A percentile compares a stretch with the other conserved stretches of the same genome.
Conservation (phyloP, 805 yeast genomes). For the Ogataea paraovalis region DNA sequence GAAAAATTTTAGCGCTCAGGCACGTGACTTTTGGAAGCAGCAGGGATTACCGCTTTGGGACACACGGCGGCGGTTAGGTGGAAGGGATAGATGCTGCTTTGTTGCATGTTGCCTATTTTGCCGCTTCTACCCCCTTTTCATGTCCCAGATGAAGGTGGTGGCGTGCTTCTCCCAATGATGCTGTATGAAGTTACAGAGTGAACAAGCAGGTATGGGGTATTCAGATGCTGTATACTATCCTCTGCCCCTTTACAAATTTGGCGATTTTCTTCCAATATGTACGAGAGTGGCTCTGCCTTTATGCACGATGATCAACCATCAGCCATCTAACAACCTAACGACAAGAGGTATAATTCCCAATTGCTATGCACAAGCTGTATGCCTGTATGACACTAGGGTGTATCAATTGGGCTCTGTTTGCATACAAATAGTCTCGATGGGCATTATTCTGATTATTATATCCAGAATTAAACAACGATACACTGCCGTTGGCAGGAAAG, state of each 20-base stretch:
- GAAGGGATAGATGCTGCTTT: neutral
- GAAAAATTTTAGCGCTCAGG: constrained; percentile 2
- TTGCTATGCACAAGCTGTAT: constrained; percentile 85
- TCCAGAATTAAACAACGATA: constrained; percentile 78
- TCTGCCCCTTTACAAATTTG: constrained; percentile 36
- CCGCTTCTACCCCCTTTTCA: neutral
- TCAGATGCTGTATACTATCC: neutral
- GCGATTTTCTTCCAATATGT: constrained; percentile 63
- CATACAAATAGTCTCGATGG: constrained; percentile 71
- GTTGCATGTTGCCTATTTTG: neutral
- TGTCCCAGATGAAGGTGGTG: too few relatives aligned
- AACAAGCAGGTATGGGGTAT: neutral
- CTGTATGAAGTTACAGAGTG: too few relatives aligned
- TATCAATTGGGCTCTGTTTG: constrained; percentile 87
- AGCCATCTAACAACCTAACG: neutral
- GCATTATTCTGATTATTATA: constrained; percentile 62
- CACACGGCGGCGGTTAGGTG: neutral
- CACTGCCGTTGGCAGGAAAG: constrained; percentile 92
- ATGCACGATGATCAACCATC: constrained; percentile 68
- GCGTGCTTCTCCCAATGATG: too few relatives aligned
- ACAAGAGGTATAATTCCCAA: constrained; percentile 63
- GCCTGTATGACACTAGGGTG: constrained; percentile 84
- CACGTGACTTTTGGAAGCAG: neutral
- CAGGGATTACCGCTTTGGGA: neutral
- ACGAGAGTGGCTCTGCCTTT: constrained; percentile 68